Evolutionary conservation across 2,329 filamentous ascomycete species (phyloP), one percentile per base, ranked within the genome.

Genomic region (Neonectria coccinea): DNA sequence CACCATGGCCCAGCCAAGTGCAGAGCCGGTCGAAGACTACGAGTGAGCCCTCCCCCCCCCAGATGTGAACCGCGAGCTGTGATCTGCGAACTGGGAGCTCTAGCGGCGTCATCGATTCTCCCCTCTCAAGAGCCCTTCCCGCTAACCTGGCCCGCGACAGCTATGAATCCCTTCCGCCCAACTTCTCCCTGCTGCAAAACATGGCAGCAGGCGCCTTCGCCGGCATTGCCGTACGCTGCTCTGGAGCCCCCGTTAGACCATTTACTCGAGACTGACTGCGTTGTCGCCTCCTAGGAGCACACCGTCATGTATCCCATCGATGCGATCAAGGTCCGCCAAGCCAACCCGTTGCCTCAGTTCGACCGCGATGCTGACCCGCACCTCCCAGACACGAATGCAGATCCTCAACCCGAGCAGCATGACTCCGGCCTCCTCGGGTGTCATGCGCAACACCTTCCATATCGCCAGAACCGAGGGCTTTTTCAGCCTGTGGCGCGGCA

Each of bases 291-390:
- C 56, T 72, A 97, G 94, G 95, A 98, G 83, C 95, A 98, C 81
- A 97, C 95, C 64, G 94, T 97, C 75, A 98, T 99, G 96, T 99
- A 99, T 78, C 96, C 96, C 20, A 92, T 99, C 77, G 96, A 99
- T 83, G 89, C 97, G 72, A 92, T 99, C 78, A 99, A 99, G 91
- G 96, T 97, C 72, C 70, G 79, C 61, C 45, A 5, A 61, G 18
- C 61, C 47, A 16, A 36, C 27, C 18, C 20, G 39, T 18, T 44
- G 25, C 18, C 56, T 48, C 44, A 20, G 56, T 57, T 44, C 57
- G 51, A 65, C 42, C 54, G 60, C 31, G 12, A 51, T 59, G 31
- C 73, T 73, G 63, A 76, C 64, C 56, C 29, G 16, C n/a, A 22
- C 25, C 36, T 56, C 7, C 20, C 76, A 98, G 96, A 99, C 96